Conservation (phyloP, 768 basidiomycete species). For the Leccinum sublutescens region DNA sequence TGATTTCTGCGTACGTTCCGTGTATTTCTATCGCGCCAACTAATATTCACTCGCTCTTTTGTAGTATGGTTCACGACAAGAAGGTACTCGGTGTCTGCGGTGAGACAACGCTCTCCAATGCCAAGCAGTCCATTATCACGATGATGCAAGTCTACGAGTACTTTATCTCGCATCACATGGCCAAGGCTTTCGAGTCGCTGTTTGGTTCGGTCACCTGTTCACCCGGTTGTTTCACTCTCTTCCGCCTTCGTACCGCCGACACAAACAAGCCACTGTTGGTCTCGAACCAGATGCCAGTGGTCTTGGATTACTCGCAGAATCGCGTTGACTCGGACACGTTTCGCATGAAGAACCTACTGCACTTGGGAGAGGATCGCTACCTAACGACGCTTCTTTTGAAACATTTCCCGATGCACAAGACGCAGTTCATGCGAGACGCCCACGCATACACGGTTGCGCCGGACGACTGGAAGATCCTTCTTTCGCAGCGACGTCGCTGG, state of each 20-base stretch:
- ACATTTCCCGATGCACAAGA: constrained; percentile 93
- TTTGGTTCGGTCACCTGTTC: constrained; percentile 99
- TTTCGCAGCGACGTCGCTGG: constrained; percentile 98
- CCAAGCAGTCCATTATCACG: constrained; percentile 92
- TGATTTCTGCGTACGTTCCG: constrained; percentile 77
- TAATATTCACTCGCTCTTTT: background rate
- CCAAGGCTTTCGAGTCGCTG: constrained; percentile 95
- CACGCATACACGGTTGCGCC: constrained; percentile 94
- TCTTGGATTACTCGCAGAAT: constrained; percentile 93
- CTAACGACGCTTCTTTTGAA: constrained; percentile 93
- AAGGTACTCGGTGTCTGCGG: constrained; percentile 93
- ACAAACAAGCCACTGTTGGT: constrained; percentile 94
- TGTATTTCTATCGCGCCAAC: background rate
- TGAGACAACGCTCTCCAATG: constrained; percentile 89
- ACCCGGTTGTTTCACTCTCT: constrained; percentile 98
- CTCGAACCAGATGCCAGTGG: constrained; percentile 84
- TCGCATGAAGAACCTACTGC: constrained; percentile 98
- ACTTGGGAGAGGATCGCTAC: constrained; percentile 99
- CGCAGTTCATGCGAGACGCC: constrained; percentile 92
- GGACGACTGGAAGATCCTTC: constrained; percentile 89
- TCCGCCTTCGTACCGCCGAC: constrained; percentile 91
- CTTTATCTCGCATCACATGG: constrained; percentile 98
- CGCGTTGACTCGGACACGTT: constrained; percentile 96
- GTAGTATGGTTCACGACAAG: constrained; percentile 95
- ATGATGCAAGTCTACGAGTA: constrained; percentile 99